Base-by-base conservation (phyloP, 2,329 filamentous ascomycete genomes). In the Penicillium sp. region DNA sequence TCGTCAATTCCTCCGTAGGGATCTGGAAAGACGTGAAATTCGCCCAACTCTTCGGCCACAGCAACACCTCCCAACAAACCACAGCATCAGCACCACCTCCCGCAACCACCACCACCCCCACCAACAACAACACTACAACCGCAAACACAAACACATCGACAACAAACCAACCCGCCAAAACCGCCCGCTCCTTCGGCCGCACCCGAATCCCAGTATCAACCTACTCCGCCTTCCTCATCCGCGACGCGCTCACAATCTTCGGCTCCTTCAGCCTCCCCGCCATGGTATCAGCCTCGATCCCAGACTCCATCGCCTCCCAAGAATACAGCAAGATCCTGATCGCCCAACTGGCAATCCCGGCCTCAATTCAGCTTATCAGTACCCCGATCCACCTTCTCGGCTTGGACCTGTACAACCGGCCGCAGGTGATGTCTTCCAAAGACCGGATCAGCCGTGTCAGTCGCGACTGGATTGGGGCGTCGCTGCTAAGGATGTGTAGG, bases 161-260 rank as follows among this genome's bases (percentile, higher is more conserved):
- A 14, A 30, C 52, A 12, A 34, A 25, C 5, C 5, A 55, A 8
- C 12, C 56, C 34, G 46, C 55, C 30, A 59, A 59, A 41, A 62
- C 59, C 28, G 60, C 53, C 37, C 62, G 61, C 38, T 61, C 62
- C 19, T 56, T 63, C 35, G 58, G 58, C 49, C 63, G 64, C 44
- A 62, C 62, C 28, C 43, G 58, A 22, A 69, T 72, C 29, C 83
- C 87, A 0, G 66, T 82, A 14, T 57, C 62, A 41, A 67, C 64
- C 47, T 66, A 64, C 56, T 66, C 64, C 0, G 80, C 95, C 47
- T 95, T 95, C 73, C 83, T 88, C 2, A 61, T 84, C 41, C 82
- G 90, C 61, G 90, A 95, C 73, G 87, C 84, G 67, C 72, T 95
- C 53, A 95, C 90, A 50, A 89, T 95, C 62, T 95, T 95, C 66